Conservation (phyloP, 768 basidiomycete genomes). For the Mycena vitilis region DNA sequence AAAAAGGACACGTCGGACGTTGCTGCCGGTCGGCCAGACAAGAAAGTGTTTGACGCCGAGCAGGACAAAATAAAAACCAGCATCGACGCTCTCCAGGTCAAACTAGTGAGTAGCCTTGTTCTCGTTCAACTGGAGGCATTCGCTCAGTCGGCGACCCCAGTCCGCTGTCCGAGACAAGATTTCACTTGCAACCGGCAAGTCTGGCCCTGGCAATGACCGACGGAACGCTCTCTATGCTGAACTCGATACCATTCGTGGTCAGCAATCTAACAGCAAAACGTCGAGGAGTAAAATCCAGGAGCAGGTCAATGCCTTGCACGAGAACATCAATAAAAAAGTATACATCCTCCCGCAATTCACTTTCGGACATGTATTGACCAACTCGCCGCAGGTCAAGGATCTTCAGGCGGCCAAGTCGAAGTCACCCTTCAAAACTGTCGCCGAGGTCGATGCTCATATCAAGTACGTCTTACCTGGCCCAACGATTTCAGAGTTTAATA, state of each 20-base stretch:
- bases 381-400: constrained; percentile 76
- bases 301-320: constrained; percentile 83
- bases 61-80: constrained; percentile 85
- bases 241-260: constrained; percentile 79
- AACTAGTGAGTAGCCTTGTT: constrained; percentile 71
- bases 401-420: constrained; percentile 86
- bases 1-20: constrained; percentile 59
- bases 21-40: constrained; percentile 79
- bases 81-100: constrained; percentile 84
- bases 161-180: constrained; percentile 82
- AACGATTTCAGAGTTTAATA: constrained; percentile 29
- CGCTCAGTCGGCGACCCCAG: constrained; percentile 52
- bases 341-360: constrained; percentile 3
- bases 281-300: constrained; percentile 79
- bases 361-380: constrained; percentile 9
- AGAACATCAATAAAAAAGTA: constrained; percentile 86
- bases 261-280: constrained; percentile 83
- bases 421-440: constrained; percentile 80
- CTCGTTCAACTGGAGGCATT: constrained; percentile 16
- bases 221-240: constrained; percentile 80
- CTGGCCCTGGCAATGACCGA: constrained; percentile 76
- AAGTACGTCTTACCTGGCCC: constrained; percentile 61
- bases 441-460: constrained; percentile 89
- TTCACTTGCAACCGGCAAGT: constrained; percentile 62
- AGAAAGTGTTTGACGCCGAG: constrained; percentile 84